Percentiles rank a stretch among this genome's conserved stretches.
Evolutionary conservation across 1,139 yeast genomes (phyloP).

Genomic region (Hemisphaericaspora subhashii): DNA sequence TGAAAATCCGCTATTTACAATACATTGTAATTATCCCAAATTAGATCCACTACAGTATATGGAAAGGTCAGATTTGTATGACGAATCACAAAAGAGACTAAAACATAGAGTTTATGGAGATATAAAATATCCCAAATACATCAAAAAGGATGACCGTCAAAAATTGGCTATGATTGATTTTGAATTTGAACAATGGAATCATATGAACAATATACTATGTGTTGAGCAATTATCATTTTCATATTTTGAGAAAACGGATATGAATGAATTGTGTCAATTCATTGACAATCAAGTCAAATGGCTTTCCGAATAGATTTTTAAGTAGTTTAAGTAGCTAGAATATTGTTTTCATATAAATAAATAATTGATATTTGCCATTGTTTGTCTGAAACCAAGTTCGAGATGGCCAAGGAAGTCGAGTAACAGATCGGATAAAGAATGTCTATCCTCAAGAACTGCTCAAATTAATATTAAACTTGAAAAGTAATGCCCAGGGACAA

Average conservation of each 20-base stretch:
- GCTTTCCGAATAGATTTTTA: constrained; percentile 7
- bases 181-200: constrained; percentile 37
- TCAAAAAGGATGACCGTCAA: constrained; percentile 11
- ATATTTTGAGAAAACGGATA: constrained; percentile 25
- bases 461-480: too few relatives aligned
- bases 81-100: constrained; percentile 23
- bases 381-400: too few relatives aligned
- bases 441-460: too few relatives aligned
- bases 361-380: too few relatives aligned
- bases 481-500: too few relatives aligned
- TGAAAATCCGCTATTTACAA: constrained; percentile 27
- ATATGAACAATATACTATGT: constrained; percentile 30
- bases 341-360: too few relatives aligned
- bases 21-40: constrained; percentile 43
- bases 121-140: constrained; percentile 20
- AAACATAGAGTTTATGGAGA: constrained; percentile 34
- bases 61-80: constrained; percentile 28
- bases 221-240: constrained; percentile 24
- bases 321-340: too few relatives aligned
- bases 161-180: constrained; percentile 23
- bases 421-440: too few relatives aligned
- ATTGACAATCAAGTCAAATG: constrained; percentile 30
- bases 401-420: too few relatives aligned
- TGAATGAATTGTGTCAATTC: constrained; percentile 28
- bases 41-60: constrained; percentile 29